phyloP scores from a whole-genome alignment of 768 basidiomycete genomes.

The Rhizopogon rudus region DNA sequence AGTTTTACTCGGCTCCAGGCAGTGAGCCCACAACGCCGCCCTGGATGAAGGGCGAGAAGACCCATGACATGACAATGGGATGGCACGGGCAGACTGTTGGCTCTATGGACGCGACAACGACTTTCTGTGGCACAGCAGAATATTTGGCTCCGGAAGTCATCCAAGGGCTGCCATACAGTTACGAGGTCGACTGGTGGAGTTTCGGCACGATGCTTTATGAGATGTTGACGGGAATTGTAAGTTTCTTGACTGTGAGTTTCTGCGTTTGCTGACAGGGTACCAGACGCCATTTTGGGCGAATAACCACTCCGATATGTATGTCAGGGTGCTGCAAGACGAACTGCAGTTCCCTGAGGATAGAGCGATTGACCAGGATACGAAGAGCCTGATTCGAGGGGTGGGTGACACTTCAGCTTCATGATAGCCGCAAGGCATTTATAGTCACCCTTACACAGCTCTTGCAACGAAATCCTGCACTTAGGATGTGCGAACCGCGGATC shows the following conservation, averaged over 20 bases:
- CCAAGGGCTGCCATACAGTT: slow-evolving; percentile 83
- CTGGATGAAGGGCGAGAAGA: slow-evolving; percentile 71
- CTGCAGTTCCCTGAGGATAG: slow-evolving; percentile 85
- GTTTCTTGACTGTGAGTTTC: slow-evolving; percentile 27
- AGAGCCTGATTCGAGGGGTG: slow-evolving; percentile 91
- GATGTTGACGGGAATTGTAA: slow-evolving; percentile 92
- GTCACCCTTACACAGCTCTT: slow-evolving; percentile 54
- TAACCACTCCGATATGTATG: slow-evolving; percentile 94
- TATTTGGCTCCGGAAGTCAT: slow-evolving; percentile 97
- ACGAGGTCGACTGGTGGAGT: slow-evolving; percentile 98
- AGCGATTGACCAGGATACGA: slow-evolving; percentile 92
- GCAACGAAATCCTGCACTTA: slow-evolving; percentile 85
- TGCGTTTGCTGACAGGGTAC: slow-evolving; percentile 11
- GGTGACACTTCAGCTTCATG: slow-evolving; percentile 25
- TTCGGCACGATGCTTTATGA: slow-evolving; percentile 98
- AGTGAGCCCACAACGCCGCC: slow-evolving; percentile 51
- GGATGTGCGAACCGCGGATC: slow-evolving; percentile 90
- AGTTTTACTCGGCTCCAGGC: slow-evolving; percentile 46
- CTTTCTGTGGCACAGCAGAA: slow-evolving; percentile 96
- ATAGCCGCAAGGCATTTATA: slow-evolving; percentile 3
- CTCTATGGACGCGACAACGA: slow-evolving; percentile 64
- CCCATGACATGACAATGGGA: slow-evolving; percentile 45
- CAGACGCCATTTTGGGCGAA: slow-evolving; percentile 92
- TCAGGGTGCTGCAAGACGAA: slow-evolving; percentile 86
- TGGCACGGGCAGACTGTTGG: slow-evolving; percentile 54